Conservation (phyloP, 805 yeast species). For the Lipomyces sp. region DNA sequence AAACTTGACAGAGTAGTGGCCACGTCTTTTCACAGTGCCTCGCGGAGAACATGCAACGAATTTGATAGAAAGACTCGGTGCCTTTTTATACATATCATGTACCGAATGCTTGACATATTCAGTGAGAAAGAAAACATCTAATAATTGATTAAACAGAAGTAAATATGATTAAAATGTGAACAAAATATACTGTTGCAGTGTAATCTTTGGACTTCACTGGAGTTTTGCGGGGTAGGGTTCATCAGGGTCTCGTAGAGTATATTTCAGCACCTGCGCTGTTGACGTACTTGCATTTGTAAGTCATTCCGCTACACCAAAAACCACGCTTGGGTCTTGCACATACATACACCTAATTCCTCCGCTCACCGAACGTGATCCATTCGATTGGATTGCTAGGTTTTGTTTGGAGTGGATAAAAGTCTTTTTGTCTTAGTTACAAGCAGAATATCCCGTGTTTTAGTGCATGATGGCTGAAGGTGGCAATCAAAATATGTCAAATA, state of each 20-base stretch:
- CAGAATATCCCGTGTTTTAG: background rate
- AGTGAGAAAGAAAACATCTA: background rate
- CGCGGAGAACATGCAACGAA: background rate
- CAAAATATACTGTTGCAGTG: background rate
- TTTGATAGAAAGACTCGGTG: background rate
- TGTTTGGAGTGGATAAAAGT: background rate
- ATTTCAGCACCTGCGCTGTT: slow-evolving; percentile 8
- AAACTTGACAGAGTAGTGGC: no score
- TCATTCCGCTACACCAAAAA: background rate
- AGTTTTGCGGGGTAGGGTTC: background rate
- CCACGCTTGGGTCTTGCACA: background rate
- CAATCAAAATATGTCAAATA: background rate
- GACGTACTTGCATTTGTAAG: slow-evolving; percentile 1
- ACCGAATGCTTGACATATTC: background rate
- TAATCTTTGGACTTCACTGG: background rate
- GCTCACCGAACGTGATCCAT: slow-evolving; percentile 19
- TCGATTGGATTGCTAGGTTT: slow-evolving; percentile 23
- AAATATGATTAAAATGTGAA: background rate
- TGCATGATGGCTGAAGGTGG: slow-evolving; percentile 34
- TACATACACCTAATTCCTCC: slow-evolving; percentile 1
- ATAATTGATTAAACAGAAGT: background rate
- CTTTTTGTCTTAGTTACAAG: background rate
- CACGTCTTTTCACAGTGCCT: background rate
- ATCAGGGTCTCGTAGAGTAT: background rate
- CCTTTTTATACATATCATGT: background rate